These are phyloP conservation scores for Paraconiothyrium sp. DNA, from an alignment of 2,329 filamentous ascomycete genomes.

Conservation along the genomic window DNA sequence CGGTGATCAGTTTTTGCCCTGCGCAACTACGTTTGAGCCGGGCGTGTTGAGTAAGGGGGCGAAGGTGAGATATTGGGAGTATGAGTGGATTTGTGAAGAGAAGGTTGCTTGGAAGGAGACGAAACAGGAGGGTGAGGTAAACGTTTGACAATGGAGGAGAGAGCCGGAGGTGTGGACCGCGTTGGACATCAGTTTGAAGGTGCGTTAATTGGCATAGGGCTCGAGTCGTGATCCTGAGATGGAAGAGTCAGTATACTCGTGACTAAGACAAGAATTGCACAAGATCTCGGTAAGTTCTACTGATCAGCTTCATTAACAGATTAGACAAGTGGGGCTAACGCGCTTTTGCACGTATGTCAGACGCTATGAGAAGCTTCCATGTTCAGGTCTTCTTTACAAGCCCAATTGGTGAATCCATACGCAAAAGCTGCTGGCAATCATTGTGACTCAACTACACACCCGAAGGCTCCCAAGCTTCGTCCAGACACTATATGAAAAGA, in stretches of 20 bases:
- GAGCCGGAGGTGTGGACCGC: no score
- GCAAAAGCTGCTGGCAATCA: background rate
- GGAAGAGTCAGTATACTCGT: no score
- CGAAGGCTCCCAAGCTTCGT: background rate
- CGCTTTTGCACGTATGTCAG: no score
- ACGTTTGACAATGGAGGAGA: background rate
- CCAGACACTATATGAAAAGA: background rate
- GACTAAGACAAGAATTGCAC: no score
- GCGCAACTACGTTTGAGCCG: constrained; percentile 45
- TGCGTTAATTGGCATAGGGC: background rate
- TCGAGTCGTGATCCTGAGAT: no score
- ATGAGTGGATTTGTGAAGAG: constrained; percentile 53
- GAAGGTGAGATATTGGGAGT: constrained; percentile 42
- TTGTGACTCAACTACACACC: background rate
- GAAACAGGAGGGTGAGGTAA: no score
- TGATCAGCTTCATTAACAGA: no score
- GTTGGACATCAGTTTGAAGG: background rate
- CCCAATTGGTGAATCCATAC: no score
- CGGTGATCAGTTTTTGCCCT: constrained; percentile 53
- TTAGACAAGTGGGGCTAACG: no score
- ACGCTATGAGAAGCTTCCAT: no score
- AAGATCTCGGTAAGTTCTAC: no score
- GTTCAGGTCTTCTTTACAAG: no score
- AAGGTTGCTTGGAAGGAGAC: constrained; percentile 33
- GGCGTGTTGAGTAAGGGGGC: constrained; percentile 42